Evolutionary conservation across 768 basidiomycete species (phyloP), one percentile per base, ranked within the genome.

Genomic region (Strobilomyces confusus): DNA sequence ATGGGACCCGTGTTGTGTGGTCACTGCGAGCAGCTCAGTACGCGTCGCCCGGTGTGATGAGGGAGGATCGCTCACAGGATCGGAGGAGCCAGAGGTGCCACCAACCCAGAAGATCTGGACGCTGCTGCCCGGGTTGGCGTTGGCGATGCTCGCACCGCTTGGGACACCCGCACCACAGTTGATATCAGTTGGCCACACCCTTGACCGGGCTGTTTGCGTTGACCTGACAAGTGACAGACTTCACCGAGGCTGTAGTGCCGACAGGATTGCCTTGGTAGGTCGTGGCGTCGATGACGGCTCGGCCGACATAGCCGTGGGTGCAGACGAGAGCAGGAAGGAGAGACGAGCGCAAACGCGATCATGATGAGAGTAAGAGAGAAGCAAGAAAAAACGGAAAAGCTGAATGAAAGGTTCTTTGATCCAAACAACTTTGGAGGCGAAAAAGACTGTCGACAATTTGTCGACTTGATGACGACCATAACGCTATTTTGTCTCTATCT

Each of bases 1-100:
- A 87, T 69, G 1, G 87, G 86, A 3, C 87, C 87, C 11, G 71
- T 77, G 56, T 82, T 74, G 64, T 88, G 80, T 0, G 71, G 72
- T 79, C 78, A 80, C 71, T 77, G 15, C 1, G 12, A 15, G 29
- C 20, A 12, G 14, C 11, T 55, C 9, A 57, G 20, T 36, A 44
- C 5, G 23, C 4, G 25, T 44, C 23, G 6, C 20, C 15, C 17
- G 30, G 17, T 15, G 33, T 15, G 17, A 23, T 32, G 41, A 26
- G 23, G 8, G 2, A 9, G 41, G 4, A 12, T 13, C 12, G 55
- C 64, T 19, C 33, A 72, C 73, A 38, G 9, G 8, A 8, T 20
- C 19, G 53, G 48, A 58, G 54, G 48, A 60, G 52, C 71, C 66
- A 4, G 73, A 77, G 40, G 72, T 47, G 11, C 67, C 68, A 49